These are phyloP conservation scores for Pyricularia sp. DNA, from an alignment of 2,329 filamentous ascomycete genomes.

Conservation along the genomic window DNA sequence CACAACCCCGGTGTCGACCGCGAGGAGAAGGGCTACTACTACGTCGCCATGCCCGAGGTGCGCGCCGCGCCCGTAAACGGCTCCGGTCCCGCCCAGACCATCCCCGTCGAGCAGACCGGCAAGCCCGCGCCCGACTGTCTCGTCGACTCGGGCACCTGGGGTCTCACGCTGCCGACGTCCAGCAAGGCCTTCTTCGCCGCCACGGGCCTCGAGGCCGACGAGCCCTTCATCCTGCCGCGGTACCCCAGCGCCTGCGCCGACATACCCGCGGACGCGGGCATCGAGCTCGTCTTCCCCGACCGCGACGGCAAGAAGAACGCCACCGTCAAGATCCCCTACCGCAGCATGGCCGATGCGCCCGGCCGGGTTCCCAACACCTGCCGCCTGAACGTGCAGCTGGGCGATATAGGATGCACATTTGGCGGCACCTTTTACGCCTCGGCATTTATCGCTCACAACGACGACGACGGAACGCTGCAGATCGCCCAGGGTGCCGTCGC, in stretches of 20 bases:
- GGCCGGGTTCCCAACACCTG: neutral
- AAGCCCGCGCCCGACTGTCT: neutral
- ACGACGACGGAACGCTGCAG: neutral
- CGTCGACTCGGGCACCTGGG: neutral
- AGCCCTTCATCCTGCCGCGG: neutral
- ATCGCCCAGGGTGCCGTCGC: neutral
- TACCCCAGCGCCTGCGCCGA: neutral
- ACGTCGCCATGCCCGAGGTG: neutral
- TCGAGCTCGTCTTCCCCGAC: neutral
- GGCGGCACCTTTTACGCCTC: neutral
- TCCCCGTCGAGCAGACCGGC: neutral
- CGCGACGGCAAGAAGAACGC: neutral
- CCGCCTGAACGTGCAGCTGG: neutral
- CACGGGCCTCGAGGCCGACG: neutral
- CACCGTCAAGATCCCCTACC: neutral
- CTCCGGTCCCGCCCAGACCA: neutral
- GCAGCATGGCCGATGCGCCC: neutral
- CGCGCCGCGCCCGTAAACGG: neutral
- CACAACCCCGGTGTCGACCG: constrained; percentile 15
- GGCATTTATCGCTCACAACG: neutral
- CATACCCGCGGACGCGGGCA: neutral
- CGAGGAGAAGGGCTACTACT: constrained; percentile 4
- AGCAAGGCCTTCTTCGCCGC: neutral
- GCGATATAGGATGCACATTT: neutral
- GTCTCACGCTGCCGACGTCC: neutral